Conservation (phyloP, 2,329 filamentous ascomycete genomes). For the Aspergillus sp. region DNA sequence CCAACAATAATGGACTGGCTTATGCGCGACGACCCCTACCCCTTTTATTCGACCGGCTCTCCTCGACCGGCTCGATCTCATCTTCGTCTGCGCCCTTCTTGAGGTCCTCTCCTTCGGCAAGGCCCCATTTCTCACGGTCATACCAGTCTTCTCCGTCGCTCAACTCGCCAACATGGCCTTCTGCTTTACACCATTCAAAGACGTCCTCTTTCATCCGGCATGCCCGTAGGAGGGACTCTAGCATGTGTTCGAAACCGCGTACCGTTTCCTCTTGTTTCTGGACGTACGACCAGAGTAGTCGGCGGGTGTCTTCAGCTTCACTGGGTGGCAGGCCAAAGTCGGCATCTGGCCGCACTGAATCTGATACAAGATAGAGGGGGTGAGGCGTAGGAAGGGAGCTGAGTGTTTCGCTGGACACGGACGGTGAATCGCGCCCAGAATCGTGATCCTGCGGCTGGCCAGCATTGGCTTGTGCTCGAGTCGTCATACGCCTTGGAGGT, state of each 20-base stretch:
- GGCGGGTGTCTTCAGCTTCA: constrained; percentile 67
- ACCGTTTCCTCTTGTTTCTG: constrained; percentile 70
- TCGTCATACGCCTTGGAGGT: constrained; percentile 52
- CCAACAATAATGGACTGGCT: constrained; percentile 1
- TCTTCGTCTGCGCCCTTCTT: constrained; percentile 66
- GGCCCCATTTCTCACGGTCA: constrained; percentile 63
- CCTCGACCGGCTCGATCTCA: constrained; percentile 58
- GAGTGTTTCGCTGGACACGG: constrained; percentile 35
- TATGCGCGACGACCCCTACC: constrained; percentile 45
- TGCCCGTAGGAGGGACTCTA: constrained; percentile 61
- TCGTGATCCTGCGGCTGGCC: constrained; percentile 35
- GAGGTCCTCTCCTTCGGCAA: constrained; percentile 58
- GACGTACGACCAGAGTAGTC: constrained; percentile 64
- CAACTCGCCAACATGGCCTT: constrained; percentile 68
- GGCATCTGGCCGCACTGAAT: constrained; percentile 54
- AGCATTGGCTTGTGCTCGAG: constrained; percentile 48
- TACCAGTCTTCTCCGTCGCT: constrained; percentile 72
- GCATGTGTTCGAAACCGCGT: constrained; percentile 59
- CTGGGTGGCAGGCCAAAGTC: constrained; percentile 61
- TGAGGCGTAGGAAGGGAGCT: constrained; percentile 51
- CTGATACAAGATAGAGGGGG: constrained; percentile 62
- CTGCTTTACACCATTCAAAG: constrained; percentile 64
- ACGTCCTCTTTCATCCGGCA: constrained; percentile 64
- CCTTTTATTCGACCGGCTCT: constrained; percentile 44
- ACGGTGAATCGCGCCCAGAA: constrained; percentile 27